A percentile compares a stretch with the other conserved stretches of the same genome.
Conservation (phyloP, 495 filamentous ascomycete species). For the Jackrogersella multiformis region DNA sequence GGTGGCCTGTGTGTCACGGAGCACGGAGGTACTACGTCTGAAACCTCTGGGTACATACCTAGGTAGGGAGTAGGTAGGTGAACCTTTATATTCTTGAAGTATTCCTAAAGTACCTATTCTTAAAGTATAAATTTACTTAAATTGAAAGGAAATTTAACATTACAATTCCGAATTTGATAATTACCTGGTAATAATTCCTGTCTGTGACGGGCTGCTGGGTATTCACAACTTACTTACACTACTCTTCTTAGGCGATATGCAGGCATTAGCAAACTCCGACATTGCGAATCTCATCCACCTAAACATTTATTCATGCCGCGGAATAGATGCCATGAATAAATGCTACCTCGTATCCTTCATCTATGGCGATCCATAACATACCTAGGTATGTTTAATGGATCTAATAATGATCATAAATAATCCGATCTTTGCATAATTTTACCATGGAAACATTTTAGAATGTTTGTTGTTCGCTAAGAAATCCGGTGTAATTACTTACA, state of each 20-base stretch:
- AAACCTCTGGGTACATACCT: no score
- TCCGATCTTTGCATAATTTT: neutral
- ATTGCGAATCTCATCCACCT: slow-evolving; percentile 5
- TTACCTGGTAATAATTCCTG: no score
- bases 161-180: no score
- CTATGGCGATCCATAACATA: slow-evolving; percentile 7
- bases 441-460: neutral
- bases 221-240: no score
- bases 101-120: no score
- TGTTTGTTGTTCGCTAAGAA: neutral
- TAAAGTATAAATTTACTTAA: no score
- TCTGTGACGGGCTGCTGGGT: no score
- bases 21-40: no score
- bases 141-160: no score
- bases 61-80: no score
- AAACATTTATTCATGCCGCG: neutral
- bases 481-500: neutral
- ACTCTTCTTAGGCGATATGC: slow-evolving; percentile 8
- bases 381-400: neutral
- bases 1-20: slow-evolving; percentile 5
- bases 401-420: slow-evolving; percentile 3
- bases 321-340: no score
- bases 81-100: no score
- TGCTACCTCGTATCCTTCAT: neutral
- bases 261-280: slow-evolving; percentile 5